These are phyloP conservation scores for Monosporozyma aerobia DNA, from an alignment of 805 yeast genomes.

Conservation along the genomic window DNA sequence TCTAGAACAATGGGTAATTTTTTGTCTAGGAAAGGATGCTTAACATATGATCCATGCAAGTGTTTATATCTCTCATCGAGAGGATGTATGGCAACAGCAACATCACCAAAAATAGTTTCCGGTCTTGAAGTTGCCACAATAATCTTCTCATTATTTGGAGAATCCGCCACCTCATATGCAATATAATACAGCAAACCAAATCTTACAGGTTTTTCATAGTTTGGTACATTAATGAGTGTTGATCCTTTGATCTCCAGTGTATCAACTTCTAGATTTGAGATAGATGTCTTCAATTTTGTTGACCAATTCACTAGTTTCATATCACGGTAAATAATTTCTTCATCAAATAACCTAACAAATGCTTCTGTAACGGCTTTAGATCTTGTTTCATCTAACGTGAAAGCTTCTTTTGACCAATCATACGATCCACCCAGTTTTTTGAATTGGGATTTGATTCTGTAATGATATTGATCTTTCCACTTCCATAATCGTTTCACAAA, in stretches of 20 bases:
- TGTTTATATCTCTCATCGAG: conserved; percentile 84
- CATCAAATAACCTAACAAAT: conserved; percentile 81
- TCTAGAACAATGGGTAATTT: conserved; percentile 81
- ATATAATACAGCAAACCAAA: conserved; percentile 92
- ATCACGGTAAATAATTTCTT: conserved; percentile 89
- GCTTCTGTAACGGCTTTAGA: conserved; percentile 80
- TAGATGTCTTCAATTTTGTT: conserved; percentile 82
- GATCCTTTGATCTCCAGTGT: conserved; percentile 76
- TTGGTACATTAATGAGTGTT: conserved; percentile 74
- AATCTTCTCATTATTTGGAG: conserved; percentile 57
- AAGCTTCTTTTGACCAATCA: conserved; percentile 90
- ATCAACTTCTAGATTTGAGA: conserved; percentile 92
- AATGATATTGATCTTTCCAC: conserved; percentile 91
- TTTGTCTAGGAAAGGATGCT: conserved; percentile 81
- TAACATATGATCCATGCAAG: conserved; percentile 82
- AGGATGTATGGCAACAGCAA: conserved; percentile 96
- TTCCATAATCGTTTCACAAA: conserved; percentile 86
- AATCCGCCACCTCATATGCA: conserved; percentile 75
- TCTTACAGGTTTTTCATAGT: conserved; percentile 78
- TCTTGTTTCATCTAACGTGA: conserved; percentile 73
- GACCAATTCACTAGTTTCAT: conserved; percentile 92
- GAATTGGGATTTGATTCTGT: conserved; percentile 72
- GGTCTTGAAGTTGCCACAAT: conserved; percentile 98
- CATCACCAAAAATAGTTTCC: conserved; percentile 94
- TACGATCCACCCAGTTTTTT: conserved; percentile 87